A percentile compares a stretch with the other conserved stretches of the same genome.
phyloP scores from a whole-genome alignment of 1,284 basidiomycete genomes.

The Paramarasmius palmivorus region DNA sequence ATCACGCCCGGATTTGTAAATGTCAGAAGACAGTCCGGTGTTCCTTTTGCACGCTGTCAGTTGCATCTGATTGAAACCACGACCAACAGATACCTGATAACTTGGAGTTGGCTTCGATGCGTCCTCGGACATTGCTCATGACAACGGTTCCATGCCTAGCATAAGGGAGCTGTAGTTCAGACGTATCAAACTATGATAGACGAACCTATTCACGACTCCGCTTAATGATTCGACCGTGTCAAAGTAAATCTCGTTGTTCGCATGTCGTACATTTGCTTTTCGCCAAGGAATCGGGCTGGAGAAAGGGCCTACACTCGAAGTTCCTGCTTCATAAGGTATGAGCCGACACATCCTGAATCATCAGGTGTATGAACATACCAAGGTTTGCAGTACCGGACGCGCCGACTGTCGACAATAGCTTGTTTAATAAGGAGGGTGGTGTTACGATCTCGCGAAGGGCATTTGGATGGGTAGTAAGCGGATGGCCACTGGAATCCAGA shows the following conservation, averaged over 20 bases:
- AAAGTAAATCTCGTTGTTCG: constrained; percentile 93
- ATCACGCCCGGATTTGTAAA: constrained; percentile 81
- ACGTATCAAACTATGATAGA: neutral
- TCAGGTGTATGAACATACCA: too few relatives aligned
- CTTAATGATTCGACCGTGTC: constrained; percentile 87
- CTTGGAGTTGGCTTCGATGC: constrained; percentile 79
- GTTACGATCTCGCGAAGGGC: constrained; percentile 91
- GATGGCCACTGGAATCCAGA: constrained; percentile 88
- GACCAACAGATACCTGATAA: constrained; percentile 60
- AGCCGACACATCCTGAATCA: too few relatives aligned
- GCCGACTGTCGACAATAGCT: constrained; percentile 62
- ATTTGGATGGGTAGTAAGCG: constrained; percentile 91
- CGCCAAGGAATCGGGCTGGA: constrained; percentile 95
- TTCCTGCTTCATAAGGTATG: constrained; percentile 25
- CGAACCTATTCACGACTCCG: constrained; percentile 80
- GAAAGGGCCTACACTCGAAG: constrained; percentile 60
- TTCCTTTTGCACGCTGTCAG: constrained; percentile 50
- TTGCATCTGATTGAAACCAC: constrained; percentile 7
- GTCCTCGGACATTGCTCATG: constrained; percentile 76
- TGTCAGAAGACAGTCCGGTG: constrained; percentile 82
- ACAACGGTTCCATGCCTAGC: constrained; percentile 77
- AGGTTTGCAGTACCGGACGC: constrained; percentile 38
- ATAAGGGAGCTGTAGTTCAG: neutral
- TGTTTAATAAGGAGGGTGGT: constrained; percentile 83
- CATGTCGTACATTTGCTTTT: constrained; percentile 81